Evolutionary conservation across 768 basidiomycete genomes (phyloP), one percentile per base, ranked within the genome.

Genomic region (Tephrocybe rancida): DNA sequence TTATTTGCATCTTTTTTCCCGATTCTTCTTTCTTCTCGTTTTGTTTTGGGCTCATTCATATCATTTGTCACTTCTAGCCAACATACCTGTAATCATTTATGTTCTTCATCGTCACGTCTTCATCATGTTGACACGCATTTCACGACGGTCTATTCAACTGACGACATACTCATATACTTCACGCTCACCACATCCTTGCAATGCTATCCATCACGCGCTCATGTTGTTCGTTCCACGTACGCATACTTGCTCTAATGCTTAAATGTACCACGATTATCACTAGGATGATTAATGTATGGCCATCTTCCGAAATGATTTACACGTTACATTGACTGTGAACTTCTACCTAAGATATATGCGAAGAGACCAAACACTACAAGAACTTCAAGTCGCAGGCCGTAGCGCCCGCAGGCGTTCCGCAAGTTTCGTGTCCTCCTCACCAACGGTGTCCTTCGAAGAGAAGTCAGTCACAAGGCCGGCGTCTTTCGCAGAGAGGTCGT

Each of bases 391-490:
- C 3, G 88, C 86, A 10, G 94, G 93, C 59, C 95, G 77, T 59
- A 98, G 73, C 1, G 96, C 95, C 56, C 96, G 80, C 66, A 98
- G 70, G 61, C 97, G 79, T 64, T 95, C 90, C 1, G 89, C 96
- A 51, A 99, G 75, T 69, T 81, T 83, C 38, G 76, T 76, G 60
- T 95, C 93, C 69, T 94, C 92, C 64, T 95, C 88, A 19, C 84
- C 78, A 45, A 85, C 63, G 35, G 71, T 75, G 58, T 86, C 84
- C 61, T 77, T 72, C 29, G 75, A 71, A 35, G 67, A 57, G 2
- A 88, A 65, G 52, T 87, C 85, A 0, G 88, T 77, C 9, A 92
- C 82, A 39, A 76, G 70, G 9, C 77, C 71, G 29, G 85, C 67
- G 62, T 86, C 81, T 62, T 83, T 85, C 43, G 80, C 71, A 18